Base-by-base conservation (phyloP, 1,284 basidiomycete genomes). In the Malassezia nana region DNA sequence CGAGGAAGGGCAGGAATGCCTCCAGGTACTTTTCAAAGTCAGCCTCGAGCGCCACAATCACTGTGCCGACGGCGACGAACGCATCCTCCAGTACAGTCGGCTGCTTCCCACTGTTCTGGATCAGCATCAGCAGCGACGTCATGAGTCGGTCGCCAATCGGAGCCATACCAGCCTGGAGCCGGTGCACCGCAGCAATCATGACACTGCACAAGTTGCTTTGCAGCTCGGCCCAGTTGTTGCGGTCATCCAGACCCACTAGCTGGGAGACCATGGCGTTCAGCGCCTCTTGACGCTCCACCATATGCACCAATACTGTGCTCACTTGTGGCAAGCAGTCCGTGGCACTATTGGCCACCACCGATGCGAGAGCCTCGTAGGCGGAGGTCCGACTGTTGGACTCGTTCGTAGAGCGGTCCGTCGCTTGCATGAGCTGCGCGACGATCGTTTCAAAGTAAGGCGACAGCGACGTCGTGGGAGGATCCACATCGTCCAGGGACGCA, bases 171-270 rank as follows among this genome's bases (percentile, higher is more conserved):
- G 80, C 79, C 50, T 82, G 83, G 43, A 95, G 80, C 76, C 90
- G 86, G n/a, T 69, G 63, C 15, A 72, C 64, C 22, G 60, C 57
- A 7, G 70, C 66, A 59, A 66, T 69, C 6, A 68, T 46, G 15
- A 72, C 69, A 43, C 85, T 85, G 76, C 90, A 95, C 68, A 96
- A 82, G 77, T 92, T 94, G 77, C 88, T 86, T 76, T 96, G 91
- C 38, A 99, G 79, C 75, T 99, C 92, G 72, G 91, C 92, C 89
- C 92, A 96, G 79, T 96, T 98, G 77, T 92, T 92, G 63, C 89
- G 83, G 74, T 99, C 92, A 76, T 99, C 92, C 39, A 85, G 80
- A 47, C 92, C 94, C 41, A 99, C 79, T 48, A 98, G 86, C 78
- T 98, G 92, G 38, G 47, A 48, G 6, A 63, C 65, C 77, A 96